These are phyloP conservation scores for Trichoderma gracile DNA, from an alignment of 2,329 filamentous ascomycete species.

Conservation along the genomic window DNA sequence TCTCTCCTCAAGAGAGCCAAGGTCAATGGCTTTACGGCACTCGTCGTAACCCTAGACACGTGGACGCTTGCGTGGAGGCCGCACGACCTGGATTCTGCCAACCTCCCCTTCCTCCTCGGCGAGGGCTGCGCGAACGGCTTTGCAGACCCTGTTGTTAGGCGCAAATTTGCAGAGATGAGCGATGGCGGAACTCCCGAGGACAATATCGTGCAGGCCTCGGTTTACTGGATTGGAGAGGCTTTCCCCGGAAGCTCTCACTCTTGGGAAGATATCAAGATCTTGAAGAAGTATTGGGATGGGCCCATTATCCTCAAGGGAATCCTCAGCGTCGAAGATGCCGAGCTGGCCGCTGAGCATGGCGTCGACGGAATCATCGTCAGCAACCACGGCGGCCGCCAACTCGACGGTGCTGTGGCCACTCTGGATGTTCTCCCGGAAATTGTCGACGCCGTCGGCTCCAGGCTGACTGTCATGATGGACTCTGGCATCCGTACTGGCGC, in stretches of 20 bases:
- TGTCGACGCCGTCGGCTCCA: constrained; percentile 57
- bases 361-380: constrained; percentile 45
- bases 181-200: constrained; percentile 51
- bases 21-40: constrained; percentile 60
- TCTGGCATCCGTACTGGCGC: constrained; percentile 44
- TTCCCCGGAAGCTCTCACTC: constrained; percentile 51
- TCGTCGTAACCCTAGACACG: constrained; percentile 74
- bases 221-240: constrained; percentile 53
- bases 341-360: constrained; percentile 41
- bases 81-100: constrained; percentile 63
- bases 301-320: constrained; percentile 47
- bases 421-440: constrained; percentile 54
- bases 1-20: constrained; percentile 64
- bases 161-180: constrained; percentile 36
- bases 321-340: constrained; percentile 44
- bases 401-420: constrained; percentile 46
- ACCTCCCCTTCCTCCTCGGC: constrained; percentile 60
- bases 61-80: constrained; percentile 70
- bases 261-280: constrained; percentile 62
- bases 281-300: constrained; percentile 62
- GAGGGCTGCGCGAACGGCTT: constrained; percentile 64
- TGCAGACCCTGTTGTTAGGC: constrained; percentile 64
- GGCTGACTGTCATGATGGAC: constrained; percentile 57
- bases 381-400: constrained; percentile 47
- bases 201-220: constrained; percentile 50